Evolutionary conservation across 306 rosid species (phyloP).

Genomic region (Lablab purpureus): DNA sequence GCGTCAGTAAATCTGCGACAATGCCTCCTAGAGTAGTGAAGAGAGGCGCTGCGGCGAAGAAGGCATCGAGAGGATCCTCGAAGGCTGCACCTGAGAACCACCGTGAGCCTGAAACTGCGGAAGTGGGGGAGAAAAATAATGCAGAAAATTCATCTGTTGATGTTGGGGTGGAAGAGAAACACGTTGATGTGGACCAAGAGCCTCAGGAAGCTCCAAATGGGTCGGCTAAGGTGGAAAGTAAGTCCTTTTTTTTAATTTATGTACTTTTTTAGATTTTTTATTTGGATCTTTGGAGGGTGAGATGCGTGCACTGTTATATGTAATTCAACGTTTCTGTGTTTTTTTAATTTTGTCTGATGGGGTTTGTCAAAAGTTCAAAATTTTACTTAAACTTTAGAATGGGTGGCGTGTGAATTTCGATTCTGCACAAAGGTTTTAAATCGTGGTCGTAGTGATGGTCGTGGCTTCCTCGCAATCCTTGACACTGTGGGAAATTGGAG

Average conservation of each 20-base stretch:
- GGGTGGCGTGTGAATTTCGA: conserved; percentile 3
- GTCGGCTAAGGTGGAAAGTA: conserved; percentile 58
- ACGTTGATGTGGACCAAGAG: conserved; percentile 26
- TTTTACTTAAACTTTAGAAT: conserved; percentile 19
- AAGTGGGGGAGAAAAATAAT: conserved; percentile 40
- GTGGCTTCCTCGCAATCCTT: neutral
- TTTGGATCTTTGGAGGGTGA: conserved; percentile 1
- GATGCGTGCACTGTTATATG: conserved; percentile 28
- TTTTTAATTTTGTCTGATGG: conserved; percentile 17
- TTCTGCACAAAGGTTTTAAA: neutral
- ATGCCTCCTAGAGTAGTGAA: conserved; percentile 49
- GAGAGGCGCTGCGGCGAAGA: conserved; percentile 44
- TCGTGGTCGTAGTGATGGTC: neutral
- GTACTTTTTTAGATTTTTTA: neutral
- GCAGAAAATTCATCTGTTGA: conserved; percentile 51
- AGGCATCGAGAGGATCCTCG: conserved; percentile 22
- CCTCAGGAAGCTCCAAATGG: conserved; percentile 43
- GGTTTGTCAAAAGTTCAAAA: conserved; percentile 8
- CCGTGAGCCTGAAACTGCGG: conserved; percentile 43
- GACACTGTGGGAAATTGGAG: neutral
- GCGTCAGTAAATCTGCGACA: neutral
- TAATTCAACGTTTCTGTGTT: neutral
- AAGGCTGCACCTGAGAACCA: conserved; percentile 32
- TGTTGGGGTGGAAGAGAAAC: conserved; percentile 47
- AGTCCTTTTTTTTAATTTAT: conserved; percentile 12